phyloP scores from a whole-genome alignment of 345 rosid genomes.

The Mallotus nudiflorus region DNA sequence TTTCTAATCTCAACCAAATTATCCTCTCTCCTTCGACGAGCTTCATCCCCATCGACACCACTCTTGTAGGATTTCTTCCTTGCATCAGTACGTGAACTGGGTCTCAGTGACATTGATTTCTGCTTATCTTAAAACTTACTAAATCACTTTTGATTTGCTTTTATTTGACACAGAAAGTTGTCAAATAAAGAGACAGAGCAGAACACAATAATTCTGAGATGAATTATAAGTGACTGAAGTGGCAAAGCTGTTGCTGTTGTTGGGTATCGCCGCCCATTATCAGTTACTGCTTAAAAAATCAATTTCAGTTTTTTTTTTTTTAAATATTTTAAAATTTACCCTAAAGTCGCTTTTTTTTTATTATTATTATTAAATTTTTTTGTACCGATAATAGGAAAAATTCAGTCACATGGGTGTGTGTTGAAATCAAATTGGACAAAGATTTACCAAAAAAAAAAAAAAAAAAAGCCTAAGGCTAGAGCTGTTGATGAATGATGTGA shows the following conservation, averaged over 20 bases:
- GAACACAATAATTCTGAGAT: neutral
- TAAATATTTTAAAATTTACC: too few species aligned
- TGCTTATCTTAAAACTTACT: neutral
- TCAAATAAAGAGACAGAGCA: neutral
- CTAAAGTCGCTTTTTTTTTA: too few species aligned
- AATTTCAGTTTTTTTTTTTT: too few species aligned
- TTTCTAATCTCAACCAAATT: constrained; percentile 79
- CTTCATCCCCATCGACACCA: constrained; percentile 79
- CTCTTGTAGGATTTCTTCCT: constrained; percentile 73
- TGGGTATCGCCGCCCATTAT: constrained; percentile 10
- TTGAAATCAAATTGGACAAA: too few species aligned
- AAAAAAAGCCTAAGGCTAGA: too few species aligned
- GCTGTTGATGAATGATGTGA: too few species aligned
- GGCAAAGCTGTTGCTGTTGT: neutral
- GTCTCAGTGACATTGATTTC: constrained; percentile 53
- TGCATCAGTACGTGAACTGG: constrained; percentile 58
- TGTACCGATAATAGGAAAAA: too few species aligned
- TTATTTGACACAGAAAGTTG: too few species aligned
- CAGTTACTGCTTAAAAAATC: neutral
- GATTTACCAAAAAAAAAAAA: too few species aligned
- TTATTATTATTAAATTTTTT: too few species aligned
- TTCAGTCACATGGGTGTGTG: too few species aligned
- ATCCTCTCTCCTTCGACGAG: constrained; percentile 71
- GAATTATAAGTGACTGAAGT: neutral
- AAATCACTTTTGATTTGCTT: neutral